phyloP scores from a whole-genome alignment of 2,329 filamentous ascomycete genomes.

The Thelonectria discophora region DNA sequence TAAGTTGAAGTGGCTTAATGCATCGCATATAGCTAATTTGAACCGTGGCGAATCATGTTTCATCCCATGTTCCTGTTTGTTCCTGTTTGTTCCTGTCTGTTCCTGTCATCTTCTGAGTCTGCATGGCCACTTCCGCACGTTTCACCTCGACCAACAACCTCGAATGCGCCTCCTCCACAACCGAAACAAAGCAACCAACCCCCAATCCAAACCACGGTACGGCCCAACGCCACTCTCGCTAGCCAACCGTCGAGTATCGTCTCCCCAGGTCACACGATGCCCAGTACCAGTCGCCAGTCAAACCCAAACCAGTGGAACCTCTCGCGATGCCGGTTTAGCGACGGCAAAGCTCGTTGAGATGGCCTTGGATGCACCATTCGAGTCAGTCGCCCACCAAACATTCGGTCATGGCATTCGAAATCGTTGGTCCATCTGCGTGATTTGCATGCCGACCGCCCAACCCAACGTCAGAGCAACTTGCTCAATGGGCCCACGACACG shows the following conservation, averaged over 20 bases:
- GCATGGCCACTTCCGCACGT: background rate
- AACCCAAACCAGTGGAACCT: constrained; percentile 40
- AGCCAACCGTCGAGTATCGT: background rate
- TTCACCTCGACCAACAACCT: background rate
- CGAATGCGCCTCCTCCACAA: background rate
- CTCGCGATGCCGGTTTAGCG: constrained; percentile 3
- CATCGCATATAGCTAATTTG: background rate
- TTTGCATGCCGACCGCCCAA: constrained; percentile 2
- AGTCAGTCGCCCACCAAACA: background rate
- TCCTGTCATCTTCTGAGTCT: background rate
- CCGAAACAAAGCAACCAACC: background rate
- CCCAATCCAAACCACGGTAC: background rate
- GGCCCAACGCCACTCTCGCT: background rate
- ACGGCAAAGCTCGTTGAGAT: constrained; percentile 3
- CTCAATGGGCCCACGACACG: constrained; percentile 6
- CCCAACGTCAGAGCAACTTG: constrained; percentile 1
- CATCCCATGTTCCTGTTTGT: background rate
- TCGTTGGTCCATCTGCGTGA: background rate
- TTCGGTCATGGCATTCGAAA: too few species aligned
- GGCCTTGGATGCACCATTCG: constrained; percentile 13
- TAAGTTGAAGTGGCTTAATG: background rate
- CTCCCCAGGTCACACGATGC: constrained; percentile 19
- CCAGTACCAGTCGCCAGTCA: constrained; percentile 24
- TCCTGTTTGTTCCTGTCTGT: too few species aligned
- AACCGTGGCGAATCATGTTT: background rate